These are phyloP conservation scores for Exophiala xenobiotica DNA, from an alignment of 2,329 filamentous ascomycete genomes.

Conservation along the genomic window DNA sequence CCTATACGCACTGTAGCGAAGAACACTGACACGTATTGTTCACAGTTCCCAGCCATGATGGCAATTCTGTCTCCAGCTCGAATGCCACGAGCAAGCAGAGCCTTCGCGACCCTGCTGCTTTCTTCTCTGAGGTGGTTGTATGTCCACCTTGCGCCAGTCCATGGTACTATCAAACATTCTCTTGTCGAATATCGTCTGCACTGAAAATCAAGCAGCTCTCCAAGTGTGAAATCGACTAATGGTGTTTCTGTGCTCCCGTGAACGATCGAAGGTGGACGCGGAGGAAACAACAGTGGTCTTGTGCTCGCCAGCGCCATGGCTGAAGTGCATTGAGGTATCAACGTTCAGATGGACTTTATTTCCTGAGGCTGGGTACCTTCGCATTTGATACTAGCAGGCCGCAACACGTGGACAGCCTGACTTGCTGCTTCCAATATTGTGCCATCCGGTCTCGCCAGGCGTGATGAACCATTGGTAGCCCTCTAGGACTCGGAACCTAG, in stretches of 20 bases:
- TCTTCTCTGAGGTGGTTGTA: conserved; percentile 65
- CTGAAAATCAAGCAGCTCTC: conserved; percentile 71
- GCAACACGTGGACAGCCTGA: background rate
- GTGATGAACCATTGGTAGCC: background rate
- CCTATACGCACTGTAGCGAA: conserved; percentile 68
- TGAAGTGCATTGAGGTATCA: background rate
- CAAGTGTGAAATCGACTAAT: conserved; percentile 69
- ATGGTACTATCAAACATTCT: conserved; percentile 71
- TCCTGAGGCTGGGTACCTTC: background rate
- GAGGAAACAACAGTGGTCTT: conserved; percentile 1
- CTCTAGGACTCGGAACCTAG: background rate
- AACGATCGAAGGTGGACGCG: conserved; percentile 54
- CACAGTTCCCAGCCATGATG: conserved; percentile 67
- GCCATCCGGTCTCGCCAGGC: background rate
- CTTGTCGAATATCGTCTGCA: conserved; percentile 62
- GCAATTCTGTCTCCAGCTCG: conserved; percentile 68
- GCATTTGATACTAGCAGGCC: background rate
- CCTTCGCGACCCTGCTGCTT: conserved; percentile 61
- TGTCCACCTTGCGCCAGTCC: conserved; percentile 73
- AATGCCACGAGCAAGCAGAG: conserved; percentile 66
- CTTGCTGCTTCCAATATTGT: background rate
- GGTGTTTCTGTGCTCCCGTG: conserved; percentile 68
- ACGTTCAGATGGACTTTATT: background rate
- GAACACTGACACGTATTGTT: conserved; percentile 64
- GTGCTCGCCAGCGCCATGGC: background rate